These are phyloP conservation scores for Conringia planisiliqua DNA, from an alignment of 345 rosid species.

Conservation along the genomic window DNA sequence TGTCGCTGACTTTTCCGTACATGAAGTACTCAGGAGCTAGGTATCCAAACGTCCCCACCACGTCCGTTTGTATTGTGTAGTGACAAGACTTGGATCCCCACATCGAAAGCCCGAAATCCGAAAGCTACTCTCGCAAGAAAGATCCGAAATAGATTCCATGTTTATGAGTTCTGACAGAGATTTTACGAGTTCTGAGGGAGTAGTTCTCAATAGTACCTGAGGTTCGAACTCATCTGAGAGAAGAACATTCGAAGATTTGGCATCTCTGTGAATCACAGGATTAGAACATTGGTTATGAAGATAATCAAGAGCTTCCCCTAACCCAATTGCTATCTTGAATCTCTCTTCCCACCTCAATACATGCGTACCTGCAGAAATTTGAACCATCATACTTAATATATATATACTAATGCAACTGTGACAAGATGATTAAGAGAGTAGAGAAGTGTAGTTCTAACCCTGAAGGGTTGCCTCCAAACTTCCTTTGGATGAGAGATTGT, in stretches of 20 bases:
- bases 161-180: background rate
- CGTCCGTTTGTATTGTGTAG: slow-evolving; percentile 54
- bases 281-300: slow-evolving; percentile 61
- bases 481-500: slow-evolving; percentile 62
- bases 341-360: slow-evolving; percentile 62
- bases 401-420: background rate
- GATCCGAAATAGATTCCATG: background rate
- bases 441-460: slow-evolving; percentile 36
- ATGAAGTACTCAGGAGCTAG: slow-evolving; percentile 97
- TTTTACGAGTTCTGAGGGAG: background rate
- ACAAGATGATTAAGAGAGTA: background rate
- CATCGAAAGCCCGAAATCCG: slow-evolving; percentile 90
- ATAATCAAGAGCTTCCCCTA: slow-evolving; percentile 74
- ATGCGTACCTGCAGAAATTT: slow-evolving; percentile 32
- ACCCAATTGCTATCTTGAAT: slow-evolving; percentile 53
- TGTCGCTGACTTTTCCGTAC: slow-evolving; percentile 92
- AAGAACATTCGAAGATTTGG: slow-evolving; percentile 91
- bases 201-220: slow-evolving; percentile 51
- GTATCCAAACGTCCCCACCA: slow-evolving; percentile 95
- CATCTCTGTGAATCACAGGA: slow-evolving; percentile 88
- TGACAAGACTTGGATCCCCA: slow-evolving; percentile 70
- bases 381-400: background rate
- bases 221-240: slow-evolving; percentile 68
- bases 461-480: slow-evolving; percentile 80
- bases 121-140: slow-evolving; percentile 43